phyloP scores from a whole-genome alignment of 768 basidiomycete genomes.

The Termitomyces eurrhizus region DNA sequence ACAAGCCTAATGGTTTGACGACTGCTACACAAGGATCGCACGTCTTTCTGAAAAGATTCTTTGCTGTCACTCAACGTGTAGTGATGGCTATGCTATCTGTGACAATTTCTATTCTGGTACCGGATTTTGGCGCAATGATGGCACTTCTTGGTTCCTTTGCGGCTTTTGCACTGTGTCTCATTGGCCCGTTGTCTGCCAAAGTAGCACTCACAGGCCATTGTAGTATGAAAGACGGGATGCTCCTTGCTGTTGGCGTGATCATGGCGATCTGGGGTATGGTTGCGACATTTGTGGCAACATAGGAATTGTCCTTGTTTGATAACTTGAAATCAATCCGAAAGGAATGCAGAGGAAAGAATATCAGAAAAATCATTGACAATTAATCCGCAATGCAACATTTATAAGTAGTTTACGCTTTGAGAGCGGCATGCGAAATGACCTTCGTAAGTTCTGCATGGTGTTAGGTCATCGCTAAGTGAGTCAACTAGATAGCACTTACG shows the following conservation, averaged over 20 bases:
- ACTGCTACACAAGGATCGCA: slow-evolving; percentile 22
- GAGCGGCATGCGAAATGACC: slow-evolving; percentile 66
- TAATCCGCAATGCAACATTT: background rate
- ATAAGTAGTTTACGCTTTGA: slow-evolving; percentile 37
- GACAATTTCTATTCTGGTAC: slow-evolving; percentile 67
- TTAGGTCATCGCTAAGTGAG: slow-evolving; percentile 3
- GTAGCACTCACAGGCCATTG: slow-evolving; percentile 51
- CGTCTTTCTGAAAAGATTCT: slow-evolving; percentile 31
- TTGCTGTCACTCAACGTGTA: slow-evolving; percentile 54
- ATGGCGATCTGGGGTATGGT: slow-evolving; percentile 81
- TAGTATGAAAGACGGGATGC: slow-evolving; percentile 44
- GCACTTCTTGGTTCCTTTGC: slow-evolving; percentile 91
- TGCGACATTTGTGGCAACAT: slow-evolving; percentile 50
- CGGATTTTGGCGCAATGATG: slow-evolving; percentile 81
- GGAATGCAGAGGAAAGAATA: slow-evolving; percentile 1
- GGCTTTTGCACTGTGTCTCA: slow-evolving; percentile 70
- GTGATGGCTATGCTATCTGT: slow-evolving; percentile 58
- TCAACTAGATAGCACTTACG: slow-evolving; percentile 46
- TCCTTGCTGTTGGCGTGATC: slow-evolving; percentile 47
- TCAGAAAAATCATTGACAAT: background rate
- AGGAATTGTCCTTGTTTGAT: background rate
- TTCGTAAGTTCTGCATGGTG: slow-evolving; percentile 60
- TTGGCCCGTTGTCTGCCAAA: slow-evolving; percentile 75
- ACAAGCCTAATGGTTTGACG: slow-evolving; percentile 30
- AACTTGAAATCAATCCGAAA: background rate